Conservation (phyloP, 345 rosid genomes). For the Syzygium oleosum region DNA sequence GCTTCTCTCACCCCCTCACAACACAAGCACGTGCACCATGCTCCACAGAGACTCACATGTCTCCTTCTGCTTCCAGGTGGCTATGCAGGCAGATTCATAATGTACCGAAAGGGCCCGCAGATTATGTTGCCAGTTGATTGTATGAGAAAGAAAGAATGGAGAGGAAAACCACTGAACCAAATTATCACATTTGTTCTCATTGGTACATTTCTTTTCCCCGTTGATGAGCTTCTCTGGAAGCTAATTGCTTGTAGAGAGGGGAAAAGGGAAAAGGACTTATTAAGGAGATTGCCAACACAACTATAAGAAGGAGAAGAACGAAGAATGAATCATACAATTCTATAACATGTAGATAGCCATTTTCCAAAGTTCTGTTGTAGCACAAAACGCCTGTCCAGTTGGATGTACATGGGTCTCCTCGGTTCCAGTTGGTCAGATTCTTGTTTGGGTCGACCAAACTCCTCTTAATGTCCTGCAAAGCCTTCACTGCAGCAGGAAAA, state of each 20-base stretch:
- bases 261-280: neutral
- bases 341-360: constrained; percentile 70
- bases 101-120: neutral
- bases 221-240: neutral
- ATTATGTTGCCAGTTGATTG: neutral
- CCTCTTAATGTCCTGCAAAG: constrained; percentile 43
- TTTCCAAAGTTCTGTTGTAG: constrained; percentile 35
- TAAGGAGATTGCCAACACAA: neutral
- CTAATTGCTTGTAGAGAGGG: neutral
- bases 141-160: neutral
- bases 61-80: neutral
- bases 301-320: neutral
- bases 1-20: neutral
- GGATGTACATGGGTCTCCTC: constrained; percentile 77
- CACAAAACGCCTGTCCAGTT: constrained; percentile 95
- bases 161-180: neutral
- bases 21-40: neutral
- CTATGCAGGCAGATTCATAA: neutral
- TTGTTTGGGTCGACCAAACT: constrained; percentile 49
- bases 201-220: neutral
- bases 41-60: neutral
- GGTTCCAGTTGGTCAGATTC: constrained; percentile 64
- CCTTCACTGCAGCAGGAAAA: constrained; percentile 33
- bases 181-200: neutral
- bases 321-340: constrained; percentile 46